phyloP scores from a whole-genome alignment of 1,139 yeast genomes.

The Candida dubliniensis region DNA sequence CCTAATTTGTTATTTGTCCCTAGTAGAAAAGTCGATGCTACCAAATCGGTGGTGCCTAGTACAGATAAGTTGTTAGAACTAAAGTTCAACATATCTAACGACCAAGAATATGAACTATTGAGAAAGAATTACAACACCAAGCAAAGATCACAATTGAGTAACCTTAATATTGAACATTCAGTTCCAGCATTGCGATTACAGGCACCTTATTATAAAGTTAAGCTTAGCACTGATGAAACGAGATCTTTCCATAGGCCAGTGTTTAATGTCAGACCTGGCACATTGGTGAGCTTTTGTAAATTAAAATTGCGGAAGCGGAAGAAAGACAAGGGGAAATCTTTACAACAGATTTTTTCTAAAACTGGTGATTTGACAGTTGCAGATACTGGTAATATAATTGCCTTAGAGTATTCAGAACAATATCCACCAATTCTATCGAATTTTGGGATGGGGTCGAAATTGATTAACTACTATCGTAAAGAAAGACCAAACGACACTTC shows the following conservation, averaged over 20 bases:
- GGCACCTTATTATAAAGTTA: slow-evolving; percentile 88
- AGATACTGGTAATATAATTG: slow-evolving; percentile 75
- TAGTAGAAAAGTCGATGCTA: slow-evolving; percentile 23
- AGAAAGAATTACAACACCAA: slow-evolving; percentile 87
- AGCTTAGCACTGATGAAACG: slow-evolving; percentile 63
- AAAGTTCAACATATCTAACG: slow-evolving; percentile 84
- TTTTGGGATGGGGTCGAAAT: slow-evolving; percentile 94
- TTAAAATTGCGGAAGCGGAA: slow-evolving; percentile 81
- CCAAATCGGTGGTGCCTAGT: slow-evolving; percentile 46
- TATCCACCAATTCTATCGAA: slow-evolving; percentile 79
- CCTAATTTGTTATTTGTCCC: slow-evolving; percentile 71
- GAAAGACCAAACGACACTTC: slow-evolving; percentile 76
- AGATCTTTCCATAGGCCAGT: slow-evolving; percentile 81
- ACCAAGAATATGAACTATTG: slow-evolving; percentile 76
- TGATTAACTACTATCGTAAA: slow-evolving; percentile 90
- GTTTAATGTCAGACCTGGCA: slow-evolving; percentile 76
- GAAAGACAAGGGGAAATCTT: slow-evolving; percentile 82
- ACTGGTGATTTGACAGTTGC: slow-evolving; percentile 80
- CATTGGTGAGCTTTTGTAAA: slow-evolving; percentile 72
- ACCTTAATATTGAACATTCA: slow-evolving; percentile 87
- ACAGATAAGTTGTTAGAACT: slow-evolving; percentile 48
- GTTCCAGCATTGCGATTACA: slow-evolving; percentile 85
- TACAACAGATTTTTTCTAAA: slow-evolving; percentile 67
- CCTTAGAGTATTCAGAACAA: slow-evolving; percentile 91
- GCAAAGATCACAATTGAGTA: slow-evolving; percentile 90